Base-by-base conservation (phyloP, 805 yeast genomes). In the Ogataea degrootiae region DNA sequence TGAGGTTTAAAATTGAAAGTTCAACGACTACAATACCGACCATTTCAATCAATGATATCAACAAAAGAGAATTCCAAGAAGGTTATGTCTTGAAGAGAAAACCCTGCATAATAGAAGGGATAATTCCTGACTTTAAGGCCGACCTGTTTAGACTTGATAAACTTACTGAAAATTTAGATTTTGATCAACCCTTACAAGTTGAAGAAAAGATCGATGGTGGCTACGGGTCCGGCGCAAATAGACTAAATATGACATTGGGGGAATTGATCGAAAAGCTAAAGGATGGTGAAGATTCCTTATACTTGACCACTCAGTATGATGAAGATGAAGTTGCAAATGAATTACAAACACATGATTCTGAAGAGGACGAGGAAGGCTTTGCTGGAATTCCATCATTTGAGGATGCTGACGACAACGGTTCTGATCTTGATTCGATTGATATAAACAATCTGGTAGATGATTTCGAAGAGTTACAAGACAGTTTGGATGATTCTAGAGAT, bases 261-360 rank as follows among this genome's bases (percentile, higher is more conserved):
- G 79, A 80, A 17, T 72, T 85, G 41, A 61, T 82, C 44, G 58
- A 63, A 0, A 68, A 64, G 49, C 55, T 82, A 26, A 46, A 60
- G 29, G 40, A 55, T 3, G 81, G 78, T 1, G 77, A 76, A 16
- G 72, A 65, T 29, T 63, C 70, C 0, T 71, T 76, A 47, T 85
- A 85, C 53, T 67, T 85, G 60, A 85, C 91, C 1, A 85, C 91
- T 0, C 91, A 85, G 54, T 85, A 85, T 57, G 66, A 53, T 14
- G 59, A 56, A 8, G 63, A 53, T 12, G 61, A 57, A 9, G 58
- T 54, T 9, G 55, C 54, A 12, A 56, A 55, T 17, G 59, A 53
- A n/a, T 61, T 59, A 17, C 63, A 57, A 22, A 52, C 52, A 6
- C 56, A 53, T 7, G 85, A 85, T 8, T 57, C 53, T 14, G 41